A percentile compares a stretch with the other conserved stretches of the same genome.
Conservation (phyloP, 2,329 filamentous ascomycete species). For the Rhexocercosporidium sp. region DNA sequence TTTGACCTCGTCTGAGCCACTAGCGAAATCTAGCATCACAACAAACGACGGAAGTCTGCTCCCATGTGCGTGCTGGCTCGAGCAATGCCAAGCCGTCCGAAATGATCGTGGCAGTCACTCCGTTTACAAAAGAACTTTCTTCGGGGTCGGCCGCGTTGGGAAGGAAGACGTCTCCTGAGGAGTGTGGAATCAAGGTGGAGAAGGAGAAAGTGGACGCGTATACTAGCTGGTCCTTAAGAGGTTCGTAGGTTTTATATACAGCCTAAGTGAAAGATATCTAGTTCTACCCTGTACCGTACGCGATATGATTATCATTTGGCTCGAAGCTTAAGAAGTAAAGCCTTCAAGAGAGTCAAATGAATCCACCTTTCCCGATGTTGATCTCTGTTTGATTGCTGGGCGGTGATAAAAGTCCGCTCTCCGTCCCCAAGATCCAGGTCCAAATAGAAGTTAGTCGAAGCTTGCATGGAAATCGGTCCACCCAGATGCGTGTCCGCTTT, state of each 20-base stretch:
- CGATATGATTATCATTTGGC: no score
- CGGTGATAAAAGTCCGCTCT: neutral
- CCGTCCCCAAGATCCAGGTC: neutral
- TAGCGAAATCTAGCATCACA: neutral
- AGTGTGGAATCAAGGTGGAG: no score
- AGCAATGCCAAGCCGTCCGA: neutral
- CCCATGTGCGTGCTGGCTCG: neutral
- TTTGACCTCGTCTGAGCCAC: constrained; percentile 1
- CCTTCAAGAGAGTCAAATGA: neutral
- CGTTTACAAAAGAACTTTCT: neutral
- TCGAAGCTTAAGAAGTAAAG: neutral
- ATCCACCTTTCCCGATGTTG: constrained; percentile 1
- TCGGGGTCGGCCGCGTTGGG: neutral
- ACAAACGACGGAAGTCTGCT: neutral
- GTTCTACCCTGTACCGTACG: neutral
- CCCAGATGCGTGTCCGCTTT: neutral
- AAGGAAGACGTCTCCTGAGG: neutral
- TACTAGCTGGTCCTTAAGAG: neutral
- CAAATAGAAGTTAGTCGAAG: neutral
- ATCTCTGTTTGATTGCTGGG: neutral
- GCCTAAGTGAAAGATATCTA: neutral
- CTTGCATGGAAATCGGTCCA: neutral
- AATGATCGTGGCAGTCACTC: neutral
- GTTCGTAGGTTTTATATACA: no score
- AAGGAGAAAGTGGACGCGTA: neutral